A percentile compares a stretch with the other conserved stretches of the same genome.
Evolutionary conservation across 1,284 basidiomycete species (phyloP).

Genomic region (Paramarasmius palmivorus): DNA sequence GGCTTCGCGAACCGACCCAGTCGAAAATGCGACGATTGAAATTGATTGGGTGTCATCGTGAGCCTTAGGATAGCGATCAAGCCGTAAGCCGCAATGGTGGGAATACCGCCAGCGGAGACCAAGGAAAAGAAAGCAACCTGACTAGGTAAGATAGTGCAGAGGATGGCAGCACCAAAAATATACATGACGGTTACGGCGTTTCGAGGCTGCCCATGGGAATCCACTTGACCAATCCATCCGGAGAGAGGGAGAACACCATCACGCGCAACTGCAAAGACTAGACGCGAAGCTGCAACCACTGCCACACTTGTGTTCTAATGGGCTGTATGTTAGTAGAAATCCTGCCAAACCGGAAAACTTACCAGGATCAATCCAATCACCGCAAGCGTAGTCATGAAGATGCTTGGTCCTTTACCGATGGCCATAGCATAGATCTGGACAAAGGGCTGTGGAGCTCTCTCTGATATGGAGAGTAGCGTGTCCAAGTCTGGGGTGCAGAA

Average conservation of each 20-base stretch:
- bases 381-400: slow-evolving; percentile 84
- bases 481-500: slow-evolving; percentile 84
- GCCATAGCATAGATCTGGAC: slow-evolving; percentile 83
- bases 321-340: neutral
- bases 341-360: slow-evolving; percentile 21
- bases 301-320: slow-evolving; percentile 78
- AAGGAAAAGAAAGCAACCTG: slow-evolving; percentile 86
- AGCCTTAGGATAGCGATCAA: slow-evolving; percentile 74
- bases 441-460: slow-evolving; percentile 81
- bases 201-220: slow-evolving; percentile 67
- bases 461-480: slow-evolving; percentile 60
- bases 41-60: slow-evolving; percentile 72
- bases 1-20: slow-evolving; percentile 65
- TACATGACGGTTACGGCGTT: slow-evolving; percentile 84
- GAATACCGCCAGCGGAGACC: slow-evolving; percentile 78
- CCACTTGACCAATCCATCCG: slow-evolving; percentile 76
- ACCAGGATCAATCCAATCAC: slow-evolving; percentile 78
- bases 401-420: slow-evolving; percentile 71
- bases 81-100: slow-evolving; percentile 82
- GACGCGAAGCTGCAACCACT: slow-evolving; percentile 81
- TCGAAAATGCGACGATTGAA: slow-evolving; percentile 69
- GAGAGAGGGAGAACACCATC: slow-evolving; percentile 86
- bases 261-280: slow-evolving; percentile 85
- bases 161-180: slow-evolving; percentile 66
- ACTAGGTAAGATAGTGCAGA: slow-evolving; percentile 84